These are phyloP conservation scores for Sicyos baderoa DNA, from an alignment of 306 rosid species.

Conservation along the genomic window DNA sequence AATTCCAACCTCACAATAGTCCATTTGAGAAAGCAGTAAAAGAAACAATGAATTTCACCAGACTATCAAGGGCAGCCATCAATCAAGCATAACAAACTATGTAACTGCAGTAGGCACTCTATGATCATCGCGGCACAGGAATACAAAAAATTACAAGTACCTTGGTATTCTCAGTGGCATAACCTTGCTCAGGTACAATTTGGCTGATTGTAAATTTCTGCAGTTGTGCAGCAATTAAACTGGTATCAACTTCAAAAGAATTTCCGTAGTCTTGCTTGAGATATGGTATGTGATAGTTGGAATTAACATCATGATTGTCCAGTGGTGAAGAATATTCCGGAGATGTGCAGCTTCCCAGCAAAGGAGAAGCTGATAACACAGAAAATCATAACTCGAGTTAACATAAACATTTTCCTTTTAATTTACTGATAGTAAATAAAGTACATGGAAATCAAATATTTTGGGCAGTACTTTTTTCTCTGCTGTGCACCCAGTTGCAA, in stretches of 20 bases:
- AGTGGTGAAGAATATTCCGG: conserved; percentile 33
- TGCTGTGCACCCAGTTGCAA: conserved; percentile 35
- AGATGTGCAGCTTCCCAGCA: conserved; percentile 25
- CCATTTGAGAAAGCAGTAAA: background rate
- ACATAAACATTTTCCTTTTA: conserved; percentile 1
- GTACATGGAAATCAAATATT: conserved; percentile 33
- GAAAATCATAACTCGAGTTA: conserved; percentile 29
- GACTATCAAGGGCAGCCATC: background rate
- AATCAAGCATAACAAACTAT: conserved; percentile 11
- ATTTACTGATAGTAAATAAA: background rate
- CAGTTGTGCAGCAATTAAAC: conserved; percentile 48
- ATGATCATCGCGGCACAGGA: conserved; percentile 19
- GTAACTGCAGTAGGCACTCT: conserved; percentile 5
- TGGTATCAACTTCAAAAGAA: conserved; percentile 37
- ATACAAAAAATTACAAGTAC: conserved; percentile 32
- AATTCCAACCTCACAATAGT: background rate
- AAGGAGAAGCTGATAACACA: conserved; percentile 41
- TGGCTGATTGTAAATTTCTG: conserved; percentile 63
- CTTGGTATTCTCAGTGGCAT: conserved; percentile 47
- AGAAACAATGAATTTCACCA: background rate
- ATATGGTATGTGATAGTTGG: conserved; percentile 29
- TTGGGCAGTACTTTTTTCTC: conserved; percentile 29
- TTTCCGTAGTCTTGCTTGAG: conserved; percentile 44
- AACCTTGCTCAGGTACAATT: conserved; percentile 81
- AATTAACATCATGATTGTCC: conserved; percentile 33